These are phyloP conservation scores for Amylocystis lapponica DNA, from an alignment of 768 basidiomycete genomes.

Conservation along the genomic window DNA sequence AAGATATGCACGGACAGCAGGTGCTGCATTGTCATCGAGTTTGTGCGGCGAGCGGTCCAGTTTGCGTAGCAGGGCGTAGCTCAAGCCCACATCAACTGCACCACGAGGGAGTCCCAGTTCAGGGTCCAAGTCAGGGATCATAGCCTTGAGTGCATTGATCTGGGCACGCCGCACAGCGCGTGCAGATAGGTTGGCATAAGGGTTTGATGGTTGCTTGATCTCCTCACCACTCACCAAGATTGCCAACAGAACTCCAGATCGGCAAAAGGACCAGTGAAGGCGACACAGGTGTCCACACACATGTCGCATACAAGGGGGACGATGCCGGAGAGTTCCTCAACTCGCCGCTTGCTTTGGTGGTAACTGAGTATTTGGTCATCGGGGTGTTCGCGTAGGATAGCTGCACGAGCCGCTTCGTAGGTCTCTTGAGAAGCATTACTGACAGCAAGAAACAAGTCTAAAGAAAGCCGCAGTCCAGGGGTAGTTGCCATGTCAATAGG, in stretches of 20 bases:
- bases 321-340: conserved; percentile 23
- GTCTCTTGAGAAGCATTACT: no score
- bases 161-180: conserved; percentile 14
- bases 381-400: no score
- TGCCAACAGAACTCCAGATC: conserved; percentile 25
- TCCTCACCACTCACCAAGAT: conserved; percentile 21
- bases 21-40: neutral
- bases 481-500: no score
- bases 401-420: no score
- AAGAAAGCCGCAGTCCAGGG: no score
- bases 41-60: neutral
- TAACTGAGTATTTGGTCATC: no score
- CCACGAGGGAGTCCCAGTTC: neutral
- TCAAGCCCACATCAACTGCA: neutral
- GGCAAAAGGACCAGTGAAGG: conserved; percentile 34
- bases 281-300: conserved; percentile 38
- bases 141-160: conserved; percentile 17
- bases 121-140: neutral
- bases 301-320: conserved; percentile 31
- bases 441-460: no score
- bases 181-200: conserved; percentile 21
- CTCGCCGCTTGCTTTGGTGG: no score
- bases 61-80: neutral
- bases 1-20: neutral
- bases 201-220: conserved; percentile 21